phyloP scores from a whole-genome alignment of 2,329 filamentous ascomycete species.

The Stachybotrys chartarum region DNA sequence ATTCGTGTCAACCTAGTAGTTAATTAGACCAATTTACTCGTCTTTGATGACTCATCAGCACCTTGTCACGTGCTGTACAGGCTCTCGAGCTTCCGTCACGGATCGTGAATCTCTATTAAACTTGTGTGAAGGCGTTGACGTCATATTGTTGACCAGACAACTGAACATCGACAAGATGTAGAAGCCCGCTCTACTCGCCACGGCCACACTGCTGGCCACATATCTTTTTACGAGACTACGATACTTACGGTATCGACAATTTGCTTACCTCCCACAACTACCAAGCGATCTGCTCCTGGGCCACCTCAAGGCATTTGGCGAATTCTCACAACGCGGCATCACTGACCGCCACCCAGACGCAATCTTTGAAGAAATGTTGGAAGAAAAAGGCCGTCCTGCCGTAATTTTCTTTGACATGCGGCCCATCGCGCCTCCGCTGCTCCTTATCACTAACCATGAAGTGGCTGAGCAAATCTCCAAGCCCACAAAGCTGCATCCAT shows the following conservation, averaged over 20 bases:
- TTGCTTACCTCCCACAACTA: conserved; percentile 2
- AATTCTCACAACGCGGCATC: neutral
- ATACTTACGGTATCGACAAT: conserved; percentile 2
- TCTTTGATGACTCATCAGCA: no score
- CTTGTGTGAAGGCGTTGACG: no score
- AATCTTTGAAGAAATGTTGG: conserved; percentile 13
- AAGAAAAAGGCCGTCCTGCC: conserved; percentile 21
- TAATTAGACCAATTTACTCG: no score
- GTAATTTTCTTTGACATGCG: conserved; percentile 26
- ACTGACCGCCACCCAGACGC: neutral
- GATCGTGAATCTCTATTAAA: no score
- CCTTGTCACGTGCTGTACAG: no score
- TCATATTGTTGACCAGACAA: no score
- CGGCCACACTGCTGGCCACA: neutral
- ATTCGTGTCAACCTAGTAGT: no score
- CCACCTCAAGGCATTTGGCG: neutral
- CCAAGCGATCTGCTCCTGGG: neutral
- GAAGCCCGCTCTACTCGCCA: neutral
- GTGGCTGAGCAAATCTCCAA: conserved; percentile 29
- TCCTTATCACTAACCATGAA: conserved; percentile 23
- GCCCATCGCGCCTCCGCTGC: conserved; percentile 22
- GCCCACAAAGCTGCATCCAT: conserved; percentile 20
- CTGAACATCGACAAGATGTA: neutral
- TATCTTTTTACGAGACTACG: neutral
- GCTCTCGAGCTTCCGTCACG: no score